Conservation (phyloP, 148 eudicot species). For the Pouteria glomerata region DNA sequence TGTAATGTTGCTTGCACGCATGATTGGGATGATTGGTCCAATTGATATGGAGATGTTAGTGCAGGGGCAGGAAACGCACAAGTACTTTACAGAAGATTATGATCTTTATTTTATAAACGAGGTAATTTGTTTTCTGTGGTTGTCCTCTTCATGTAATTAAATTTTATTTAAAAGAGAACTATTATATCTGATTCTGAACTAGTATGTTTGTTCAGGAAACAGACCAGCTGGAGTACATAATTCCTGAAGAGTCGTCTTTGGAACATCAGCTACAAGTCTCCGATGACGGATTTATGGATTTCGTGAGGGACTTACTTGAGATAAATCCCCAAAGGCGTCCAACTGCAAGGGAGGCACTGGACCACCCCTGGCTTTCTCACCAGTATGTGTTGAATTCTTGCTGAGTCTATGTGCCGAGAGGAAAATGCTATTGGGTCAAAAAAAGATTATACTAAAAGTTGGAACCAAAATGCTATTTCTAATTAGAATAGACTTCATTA, state of each 20-base stretch:
- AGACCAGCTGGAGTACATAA: constrained; percentile 59
- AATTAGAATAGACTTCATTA: no score
- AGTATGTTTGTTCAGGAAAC: constrained; percentile 48
- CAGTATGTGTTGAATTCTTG: constrained; percentile 27
- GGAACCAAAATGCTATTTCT: no score
- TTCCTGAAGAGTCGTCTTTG: constrained; percentile 66
- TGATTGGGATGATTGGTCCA: constrained; percentile 81
- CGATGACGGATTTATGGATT: constrained; percentile 58
- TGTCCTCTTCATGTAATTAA: not conserved
- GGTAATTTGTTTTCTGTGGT: constrained; percentile 49
- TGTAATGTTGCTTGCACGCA: constrained; percentile 71
- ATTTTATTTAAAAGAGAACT: no score
- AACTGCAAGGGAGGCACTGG: constrained; percentile 75
- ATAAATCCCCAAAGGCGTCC: constrained; percentile 76
- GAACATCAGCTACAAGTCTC: constrained; percentile 62
- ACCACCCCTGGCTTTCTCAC: constrained; percentile 85
- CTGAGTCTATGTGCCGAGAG: constrained; percentile 7
- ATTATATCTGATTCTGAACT: not conserved
- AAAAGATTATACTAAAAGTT: no score
- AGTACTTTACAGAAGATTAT: constrained; percentile 76
- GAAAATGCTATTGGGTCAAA: no score
- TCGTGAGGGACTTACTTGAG: constrained; percentile 64
- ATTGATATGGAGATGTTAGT: constrained; percentile 75
- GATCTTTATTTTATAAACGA: constrained; percentile 69
- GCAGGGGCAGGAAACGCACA: constrained; percentile 74